Evolutionary conservation across 208 protist species (phyloP), one percentile per base, ranked within the genome.

Genomic region (Leishmania turanica): DNA sequence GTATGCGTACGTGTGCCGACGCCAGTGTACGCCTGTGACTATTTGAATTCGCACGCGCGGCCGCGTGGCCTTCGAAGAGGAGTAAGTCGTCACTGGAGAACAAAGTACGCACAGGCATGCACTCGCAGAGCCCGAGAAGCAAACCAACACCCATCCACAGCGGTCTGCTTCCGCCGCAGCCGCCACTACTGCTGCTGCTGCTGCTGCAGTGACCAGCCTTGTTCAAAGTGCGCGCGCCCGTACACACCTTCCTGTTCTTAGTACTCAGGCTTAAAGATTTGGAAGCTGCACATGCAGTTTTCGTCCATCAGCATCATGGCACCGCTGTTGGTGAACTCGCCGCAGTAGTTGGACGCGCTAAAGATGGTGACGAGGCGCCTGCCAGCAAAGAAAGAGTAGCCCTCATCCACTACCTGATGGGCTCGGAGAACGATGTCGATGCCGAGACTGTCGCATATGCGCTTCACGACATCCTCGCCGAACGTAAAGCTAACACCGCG

Each of bases 301-400:
- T 99, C 95, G 73, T 99, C 98, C 49, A 99, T 98, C 51, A 92
- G 88, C 98, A 99, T 99, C 94, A 99, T 99, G 3, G 99, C 99
- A 11, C 99, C 99, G 24, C 96, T 96, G 89, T 99, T 99, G 75
- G 99, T 99, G 87, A 99, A 99, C 88, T 99, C 99, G 74, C 99
- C 99, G 85, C 98, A 99, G 90, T 99, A 99, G 91, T 99, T 99
- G 27, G 99, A 99, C 6, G 99, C 99, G 13, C 96, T 99, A 91
- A 99, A 99, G 15, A 99, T 84, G 1, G 99, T 99, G 47, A 99
- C 99, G 62, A 99, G 95, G 81, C 98, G 92, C 27, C 99, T 90
- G 54, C 98, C 96, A 2, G 99, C 98, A 83, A 99, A 99, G 85
- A 99, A 99, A 72, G 99, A 97, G 89, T 99, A 99, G 7, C 98